These are phyloP conservation scores for Lentithecium fluviatile DNA, from an alignment of 495 filamentous ascomycete genomes.

Conservation along the genomic window DNA sequence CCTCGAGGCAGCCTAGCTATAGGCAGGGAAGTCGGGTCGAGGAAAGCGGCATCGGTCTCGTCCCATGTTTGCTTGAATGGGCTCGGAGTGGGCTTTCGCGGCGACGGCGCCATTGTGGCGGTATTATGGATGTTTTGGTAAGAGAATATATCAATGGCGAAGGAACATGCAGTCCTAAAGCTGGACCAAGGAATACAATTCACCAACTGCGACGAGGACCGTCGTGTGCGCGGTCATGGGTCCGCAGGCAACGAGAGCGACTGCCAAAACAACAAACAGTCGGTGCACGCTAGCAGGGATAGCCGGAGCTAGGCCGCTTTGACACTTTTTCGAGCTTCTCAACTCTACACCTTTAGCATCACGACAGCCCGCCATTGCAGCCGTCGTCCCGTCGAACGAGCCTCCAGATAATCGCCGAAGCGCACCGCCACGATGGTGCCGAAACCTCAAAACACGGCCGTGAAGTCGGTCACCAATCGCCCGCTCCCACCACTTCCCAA, in stretches of 20 bases:
- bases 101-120: conserved; percentile 28
- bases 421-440: conserved; percentile 47
- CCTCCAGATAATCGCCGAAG: not conserved
- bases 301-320: not conserved
- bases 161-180: not conserved
- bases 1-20: conserved; percentile 38
- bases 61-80: conserved; percentile 33
- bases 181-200: conserved; percentile 1
- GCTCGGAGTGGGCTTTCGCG: conserved; percentile 16
- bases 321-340: not conserved
- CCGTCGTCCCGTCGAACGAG: not conserved
- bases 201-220: not conserved
- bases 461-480: conserved; percentile 46
- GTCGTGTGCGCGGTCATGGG: not conserved
- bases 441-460: conserved; percentile 40
- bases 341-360: not conserved
- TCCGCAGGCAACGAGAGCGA: conserved; percentile 2
- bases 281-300: conserved; percentile 1
- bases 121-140: not conserved
- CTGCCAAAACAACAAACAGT: conserved; percentile 13
- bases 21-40: conserved; percentile 36
- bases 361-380: not conserved
- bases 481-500: conserved; percentile 83
- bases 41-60: conserved; percentile 33
- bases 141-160: conserved; percentile 1